Percentiles rank a stretch among this genome's conserved stretches.
Conservation (phyloP, 73 alveolate genomes). For the Durusdinium trenchii region DNA sequence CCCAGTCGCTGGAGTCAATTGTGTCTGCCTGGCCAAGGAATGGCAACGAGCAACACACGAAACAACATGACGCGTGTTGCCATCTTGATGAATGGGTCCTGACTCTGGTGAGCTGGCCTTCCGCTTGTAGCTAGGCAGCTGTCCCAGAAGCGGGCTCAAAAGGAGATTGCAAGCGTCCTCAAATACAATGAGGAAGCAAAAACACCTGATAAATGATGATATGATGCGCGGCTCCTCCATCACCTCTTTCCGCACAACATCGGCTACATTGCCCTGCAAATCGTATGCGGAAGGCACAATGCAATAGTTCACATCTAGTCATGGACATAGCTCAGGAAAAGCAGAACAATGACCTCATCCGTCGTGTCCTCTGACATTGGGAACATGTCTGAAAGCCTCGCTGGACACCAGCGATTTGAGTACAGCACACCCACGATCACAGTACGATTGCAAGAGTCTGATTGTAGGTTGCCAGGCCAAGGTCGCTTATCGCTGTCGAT, state of each 20-base stretch:
- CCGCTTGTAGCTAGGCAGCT: neutral
- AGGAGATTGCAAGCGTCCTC: conserved; percentile 13
- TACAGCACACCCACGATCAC: neutral
- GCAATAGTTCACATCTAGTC: no score
- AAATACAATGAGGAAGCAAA: neutral
- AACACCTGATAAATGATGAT: neutral
- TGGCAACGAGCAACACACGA: neutral
- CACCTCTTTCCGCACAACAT: conserved; percentile 16
- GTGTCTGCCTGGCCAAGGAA: neutral
- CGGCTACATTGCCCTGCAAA: neutral
- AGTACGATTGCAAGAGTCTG: neutral
- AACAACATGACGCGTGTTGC: neutral
- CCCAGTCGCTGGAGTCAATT: neutral
- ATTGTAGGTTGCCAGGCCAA: neutral
- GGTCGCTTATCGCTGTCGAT: neutral
- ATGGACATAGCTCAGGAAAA: neutral
- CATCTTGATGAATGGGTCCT: neutral
- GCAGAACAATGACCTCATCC: neutral
- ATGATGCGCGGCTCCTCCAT: neutral
- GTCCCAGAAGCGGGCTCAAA: neutral
- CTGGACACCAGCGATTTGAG: neutral
- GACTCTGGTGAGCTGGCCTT: neutral
- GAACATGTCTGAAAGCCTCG: conserved; percentile 42
- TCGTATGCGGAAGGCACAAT: no score
- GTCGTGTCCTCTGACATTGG: conserved; percentile 25